Base-by-base conservation (phyloP, 1,284 basidiomycete genomes). In the Phlebopus sp. region DNA sequence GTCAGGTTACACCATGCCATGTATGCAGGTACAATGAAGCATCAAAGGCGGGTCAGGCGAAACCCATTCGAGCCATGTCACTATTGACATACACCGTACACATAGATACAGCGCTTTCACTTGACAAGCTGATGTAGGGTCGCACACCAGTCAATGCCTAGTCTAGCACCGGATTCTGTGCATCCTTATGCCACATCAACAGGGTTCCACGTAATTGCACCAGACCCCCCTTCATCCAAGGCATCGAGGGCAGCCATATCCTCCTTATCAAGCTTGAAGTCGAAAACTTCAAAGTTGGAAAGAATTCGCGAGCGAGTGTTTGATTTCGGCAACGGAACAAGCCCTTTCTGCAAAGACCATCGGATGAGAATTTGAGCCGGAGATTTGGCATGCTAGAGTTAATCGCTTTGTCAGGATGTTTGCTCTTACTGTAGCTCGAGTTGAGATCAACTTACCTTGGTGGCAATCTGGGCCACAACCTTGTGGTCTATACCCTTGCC, bases 341-440 rank as follows among this genome's bases (percentile, higher is more conserved):
- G 41, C 69, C 77, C 77, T 42, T 75, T 77, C 58, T 87, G 85
- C 34, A 89, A 62, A 11, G 79, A 82, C 85, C 85, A 88, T 4
- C 85, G 73, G 37, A 89, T 68, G 44, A 88, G 69, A 15, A 90
- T 69, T 55, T 86, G 86, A 0, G 82, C 76, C 1, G 74, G 66
- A 3, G 70, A 70, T 57, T 76, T 82, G 30, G 64, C 36, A 29
- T 57, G 52, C 63, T 65, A 23, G n/a, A 27, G 42, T 31, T 11
- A 15, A 29, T 3, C 11, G 35, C 4, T 31, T 8, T 19, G 38
- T 60, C 42, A 54, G 46, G 38, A 15, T 19, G 25, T 14, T 19
- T 30, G 23, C 23, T 13, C 13, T 29, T 8, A 7, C 1, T 8
- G 11, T 9, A 4, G 5, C 36, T 35, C 13, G 19, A 4, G 10